Evolutionary conservation across 177 flowering plant genomes (phyloP), one percentile per base, ranked within the genome.

Genomic region (Tripterygium wilfordii): DNA sequence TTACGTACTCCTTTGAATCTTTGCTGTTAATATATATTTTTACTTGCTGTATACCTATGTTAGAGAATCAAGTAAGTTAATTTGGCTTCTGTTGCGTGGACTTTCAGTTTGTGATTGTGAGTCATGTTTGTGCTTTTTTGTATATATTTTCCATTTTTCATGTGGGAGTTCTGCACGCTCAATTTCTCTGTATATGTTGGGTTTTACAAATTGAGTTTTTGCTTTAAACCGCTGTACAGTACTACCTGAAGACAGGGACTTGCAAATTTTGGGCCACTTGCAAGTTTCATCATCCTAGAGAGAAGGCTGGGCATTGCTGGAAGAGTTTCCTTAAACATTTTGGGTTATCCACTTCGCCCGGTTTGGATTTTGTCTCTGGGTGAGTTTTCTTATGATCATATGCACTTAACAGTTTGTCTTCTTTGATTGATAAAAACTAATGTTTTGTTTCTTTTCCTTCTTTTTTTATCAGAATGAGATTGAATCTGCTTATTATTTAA

Each of bases 241-340:
- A 80, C 64, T 92, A 79, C 60, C 62, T 92, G 74, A 88, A 88
- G 78, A 89, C 96, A 8, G 99, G 95, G 48, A 81, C 95, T 26
- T 92, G 98, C 79, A 92, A 92, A 59, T 92, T 86, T 71, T 97
- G 97, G 50, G 82, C 86, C 45, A 86, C 97, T 36, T 92, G 99
- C 83, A 92, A 92, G 68, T 92, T 89, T 68, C 85, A 92, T 70
- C 99, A 92, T 70, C 99, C 99, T 36, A 76, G 68, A 71, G 96
- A 89, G 49, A 84, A 82, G 67, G 99, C 89, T 61, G 99, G n/a
- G 97, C 49, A 74, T 82, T 64, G 88, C 83, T 44, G 96, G 91
- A 70, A 78, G 83, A 69, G 94, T 81, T 54, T 36, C 75, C 17
- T 57, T 86, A 29, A 92, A 92, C 70, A 52, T 75, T 56, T 70